A percentile compares a stretch with the other conserved stretches of the same genome.
These are phyloP conservation scores for Phoma sp. DNA, from an alignment of 2,329 filamentous ascomycete species.

Conservation along the genomic window DNA sequence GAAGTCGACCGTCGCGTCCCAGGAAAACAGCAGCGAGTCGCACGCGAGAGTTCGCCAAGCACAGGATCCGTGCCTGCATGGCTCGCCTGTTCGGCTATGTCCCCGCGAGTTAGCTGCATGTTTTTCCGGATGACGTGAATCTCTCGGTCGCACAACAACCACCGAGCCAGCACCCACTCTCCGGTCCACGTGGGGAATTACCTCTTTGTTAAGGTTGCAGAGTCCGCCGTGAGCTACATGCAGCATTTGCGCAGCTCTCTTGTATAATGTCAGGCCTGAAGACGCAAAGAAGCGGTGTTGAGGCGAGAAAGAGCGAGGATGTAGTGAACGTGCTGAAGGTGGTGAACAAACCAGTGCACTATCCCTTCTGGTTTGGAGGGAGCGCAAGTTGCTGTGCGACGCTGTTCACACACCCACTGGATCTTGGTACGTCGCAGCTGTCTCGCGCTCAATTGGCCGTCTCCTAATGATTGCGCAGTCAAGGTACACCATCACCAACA, in stretches of 20 bases:
- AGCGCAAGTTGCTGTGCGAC: slow-evolving; percentile 92
- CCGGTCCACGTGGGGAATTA: slow-evolving; percentile 3
- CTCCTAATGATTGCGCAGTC: slow-evolving; percentile 48
- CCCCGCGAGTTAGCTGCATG: slow-evolving; percentile 20
- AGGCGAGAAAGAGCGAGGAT: slow-evolving; percentile 51
- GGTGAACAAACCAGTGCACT: slow-evolving; percentile 51
- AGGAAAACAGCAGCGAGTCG: slow-evolving; percentile 9
- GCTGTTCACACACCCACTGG: slow-evolving; percentile 89
- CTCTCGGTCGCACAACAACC: slow-evolving; percentile 32
- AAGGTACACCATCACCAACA: slow-evolving; percentile 46
- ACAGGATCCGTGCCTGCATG: slow-evolving; percentile 15
- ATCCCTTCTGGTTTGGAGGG: slow-evolving; percentile 85
- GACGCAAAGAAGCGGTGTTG: slow-evolving; percentile 40
- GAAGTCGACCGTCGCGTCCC: slow-evolving; percentile 19
- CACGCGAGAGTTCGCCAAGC: slow-evolving; percentile 34
- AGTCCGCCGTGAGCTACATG: slow-evolving; percentile 36
- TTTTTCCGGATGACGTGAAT: slow-evolving; percentile 37
- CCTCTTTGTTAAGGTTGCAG: slow-evolving; percentile 15
- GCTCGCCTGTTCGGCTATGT: slow-evolving; percentile 20
- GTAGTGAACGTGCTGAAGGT: slow-evolving; percentile 39
- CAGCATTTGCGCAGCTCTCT: slow-evolving; percentile 22
- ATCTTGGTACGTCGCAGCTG: slow-evolving; percentile 70
- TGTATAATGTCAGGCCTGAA: slow-evolving; percentile 50
- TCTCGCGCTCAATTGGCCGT: neutral
- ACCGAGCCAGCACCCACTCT: slow-evolving; percentile 21